Base-by-base conservation (phyloP, 345 rosid genomes). In the Citrus australasica region DNA sequence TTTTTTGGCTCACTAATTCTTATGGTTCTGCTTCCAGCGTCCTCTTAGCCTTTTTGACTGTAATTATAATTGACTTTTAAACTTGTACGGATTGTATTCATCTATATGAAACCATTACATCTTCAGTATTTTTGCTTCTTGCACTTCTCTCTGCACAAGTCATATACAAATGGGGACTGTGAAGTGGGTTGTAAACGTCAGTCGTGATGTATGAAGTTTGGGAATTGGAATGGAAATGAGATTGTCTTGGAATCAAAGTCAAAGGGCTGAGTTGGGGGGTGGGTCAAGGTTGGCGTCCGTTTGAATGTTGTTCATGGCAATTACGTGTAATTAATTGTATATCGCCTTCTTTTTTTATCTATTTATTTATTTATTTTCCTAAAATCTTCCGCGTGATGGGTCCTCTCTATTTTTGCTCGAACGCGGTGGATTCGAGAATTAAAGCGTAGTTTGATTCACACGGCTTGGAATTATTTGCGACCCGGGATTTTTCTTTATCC, bases 41-140 rank as follows among this genome's bases (percentile, higher is more conserved):
- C 53, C 56, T 72, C 42, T 61, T 77, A 66, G 76, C 74, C 3
- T 16, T 62, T 75, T 75, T 67, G 83, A 78, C 73, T 77, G 81
- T 64, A 77, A 51, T 33, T 25, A 73, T 22, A 75, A 60, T 76
- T 73, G 46, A 53, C 76, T 80, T 56, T 67, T 27, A 9, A 33
- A 76, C n/a, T 72, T 37, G 32, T n/a, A 40, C 77, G 38, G 75
- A 58, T 80, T 74, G 63, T 14, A 64, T 33, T 37, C 62, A 32
- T 69, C 61, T 25, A 21, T 73, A 61, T 24, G 40, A 59, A 60
- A 28, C 28, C 38, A 55, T 76, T 24, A 71, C 4, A 60, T 21
- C 32, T 40, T 63, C 65, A 58, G 7, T 53, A 17, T n/a, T 61
- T 8, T 35, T n/a, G 48, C 62, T 27, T 63, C 53, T 5, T 46